Base-by-base conservation (phyloP, 805 yeast species). In the Kazachstania martiniae region DNA sequence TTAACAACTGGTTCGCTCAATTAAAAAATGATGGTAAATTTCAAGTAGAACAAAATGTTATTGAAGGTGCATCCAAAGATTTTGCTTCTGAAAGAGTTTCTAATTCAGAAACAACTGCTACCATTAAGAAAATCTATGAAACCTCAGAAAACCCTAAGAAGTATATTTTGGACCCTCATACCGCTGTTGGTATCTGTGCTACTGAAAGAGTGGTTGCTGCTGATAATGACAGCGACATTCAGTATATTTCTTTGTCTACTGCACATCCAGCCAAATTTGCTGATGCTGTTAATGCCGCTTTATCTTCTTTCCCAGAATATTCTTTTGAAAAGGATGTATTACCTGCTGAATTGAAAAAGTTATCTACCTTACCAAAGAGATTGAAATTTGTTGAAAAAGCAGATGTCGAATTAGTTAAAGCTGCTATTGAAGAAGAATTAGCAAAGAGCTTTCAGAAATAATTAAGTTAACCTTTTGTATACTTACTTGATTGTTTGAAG, bases 181-280 rank as follows among this genome's bases (percentile, higher is more conserved):
- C 95, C 26, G 86, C 99, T 24, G 95, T 91, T 34, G 98, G 97
- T 52, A 80, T 91, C 28, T 71, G 79, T 38, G 80, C 94, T 14
- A 65, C 91, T 25, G 68, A 78, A 43, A 68, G 77, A 44, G 66
- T 72, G 50, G 70, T 80, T 33, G 65, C 63, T 12, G 51, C 59
- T 31, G 74, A 69, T 40, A 49, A 56, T 18, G 68, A 63, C 28
- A 37, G 57, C 15, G 52, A 63, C 18, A 59, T 66, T 25, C 64
- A 71, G 35, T 70, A 68, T 44, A 68, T 91, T 28, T 81, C 95
- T 4, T 71, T 91, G 37, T 81, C 96, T 8, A 91, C 99, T 29
- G 99, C 99, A 7, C 99, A 91, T 57, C 99, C 99, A 27, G 99
- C 98, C 39, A 91, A 91, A 62, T 91, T 91, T 52, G 83, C 95